Conservation (phyloP, 1,284 basidiomycete species). For the Sporisorium sorghi region DNA sequence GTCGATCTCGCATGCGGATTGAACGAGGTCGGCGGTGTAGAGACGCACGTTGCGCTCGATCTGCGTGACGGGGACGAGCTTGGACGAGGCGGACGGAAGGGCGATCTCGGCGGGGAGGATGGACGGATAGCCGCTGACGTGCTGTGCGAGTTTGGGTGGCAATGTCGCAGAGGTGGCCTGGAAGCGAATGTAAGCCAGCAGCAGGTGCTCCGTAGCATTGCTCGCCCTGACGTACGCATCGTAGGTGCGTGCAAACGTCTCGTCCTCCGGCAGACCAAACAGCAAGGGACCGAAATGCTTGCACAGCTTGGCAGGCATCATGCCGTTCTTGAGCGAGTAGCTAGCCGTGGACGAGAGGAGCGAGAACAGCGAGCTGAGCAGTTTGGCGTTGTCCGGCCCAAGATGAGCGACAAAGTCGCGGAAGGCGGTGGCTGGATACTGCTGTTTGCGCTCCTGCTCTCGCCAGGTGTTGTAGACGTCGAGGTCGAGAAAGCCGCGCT, state of each 20-base stretch:
- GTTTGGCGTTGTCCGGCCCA: constrained; percentile 34
- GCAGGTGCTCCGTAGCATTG: constrained; percentile 67
- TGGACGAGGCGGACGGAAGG: constrained; percentile 39
- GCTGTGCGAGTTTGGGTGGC: constrained; percentile 59
- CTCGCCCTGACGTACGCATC: constrained; percentile 60
- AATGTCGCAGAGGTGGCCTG: constrained; percentile 44
- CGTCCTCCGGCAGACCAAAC: constrained; percentile 68
- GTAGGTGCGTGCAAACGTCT: constrained; percentile 65
- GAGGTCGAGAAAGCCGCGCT: constrained; percentile 65
- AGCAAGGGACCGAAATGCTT: constrained; percentile 63
- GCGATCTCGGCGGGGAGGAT: constrained; percentile 57
- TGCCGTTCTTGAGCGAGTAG: constrained; percentile 67
- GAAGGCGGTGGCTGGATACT: constrained; percentile 51
- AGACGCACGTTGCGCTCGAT: constrained; percentile 62
- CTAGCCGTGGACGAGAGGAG: constrained; percentile 64
- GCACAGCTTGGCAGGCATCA: constrained; percentile 63
- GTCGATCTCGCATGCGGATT: constrained; percentile 58
- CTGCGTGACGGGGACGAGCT: constrained; percentile 60
- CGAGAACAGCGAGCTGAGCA: constrained; percentile 62
- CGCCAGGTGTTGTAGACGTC: constrained; percentile 64
- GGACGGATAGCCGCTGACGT: constrained; percentile 60
- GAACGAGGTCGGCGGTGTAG: constrained; percentile 63
- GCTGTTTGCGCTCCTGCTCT: constrained; percentile 52
- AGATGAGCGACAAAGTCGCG: constrained; percentile 44
- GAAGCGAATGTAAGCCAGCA: constrained; percentile 65